These are phyloP conservation scores for Plasmopara halstedii DNA, from an alignment of 352 stramenopile species.

Conservation along the genomic window DNA sequence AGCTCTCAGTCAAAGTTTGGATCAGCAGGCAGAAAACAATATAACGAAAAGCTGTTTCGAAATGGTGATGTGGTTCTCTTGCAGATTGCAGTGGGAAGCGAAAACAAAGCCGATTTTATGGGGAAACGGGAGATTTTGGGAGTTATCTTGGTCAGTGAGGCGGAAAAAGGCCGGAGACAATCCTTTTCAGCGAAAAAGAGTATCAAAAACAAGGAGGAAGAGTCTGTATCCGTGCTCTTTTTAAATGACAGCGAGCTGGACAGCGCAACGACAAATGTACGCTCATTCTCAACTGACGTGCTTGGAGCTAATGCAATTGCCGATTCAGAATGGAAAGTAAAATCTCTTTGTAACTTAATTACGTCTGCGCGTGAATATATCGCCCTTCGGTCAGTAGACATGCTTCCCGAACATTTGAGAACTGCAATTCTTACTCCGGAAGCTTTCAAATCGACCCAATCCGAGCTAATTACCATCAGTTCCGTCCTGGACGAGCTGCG, in stretches of 20 bases:
- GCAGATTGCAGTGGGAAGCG: constrained; percentile 27
- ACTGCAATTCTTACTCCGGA: constrained; percentile 74
- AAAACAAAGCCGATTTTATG: constrained; percentile 30
- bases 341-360: constrained; percentile 67
- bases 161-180: constrained; percentile 53
- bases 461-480: constrained; percentile 59
- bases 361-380: constrained; percentile 79
- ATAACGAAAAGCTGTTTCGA: constrained; percentile 62
- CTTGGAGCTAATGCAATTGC: constrained; percentile 54
- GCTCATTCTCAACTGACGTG: constrained; percentile 54
- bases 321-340: constrained; percentile 73
- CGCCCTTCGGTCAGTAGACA: constrained; percentile 72
- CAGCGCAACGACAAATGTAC: constrained; percentile 48
- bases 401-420: constrained; percentile 74
- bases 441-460: constrained; percentile 73
- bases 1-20: constrained; percentile 26
- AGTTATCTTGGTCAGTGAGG: constrained; percentile 68
- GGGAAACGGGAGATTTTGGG: constrained; percentile 61
- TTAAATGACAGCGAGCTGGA: constrained; percentile 77
- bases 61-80: constrained; percentile 76
- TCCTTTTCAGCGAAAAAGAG: constrained; percentile 31
- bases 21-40: constrained; percentile 16
- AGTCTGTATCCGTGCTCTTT: constrained; percentile 66
- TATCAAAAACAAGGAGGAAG: constrained; percentile 47
- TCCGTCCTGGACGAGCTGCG: constrained; percentile 53